phyloP scores from a whole-genome alignment of 2,329 filamentous ascomycete genomes.

The Neonectria hederae region DNA sequence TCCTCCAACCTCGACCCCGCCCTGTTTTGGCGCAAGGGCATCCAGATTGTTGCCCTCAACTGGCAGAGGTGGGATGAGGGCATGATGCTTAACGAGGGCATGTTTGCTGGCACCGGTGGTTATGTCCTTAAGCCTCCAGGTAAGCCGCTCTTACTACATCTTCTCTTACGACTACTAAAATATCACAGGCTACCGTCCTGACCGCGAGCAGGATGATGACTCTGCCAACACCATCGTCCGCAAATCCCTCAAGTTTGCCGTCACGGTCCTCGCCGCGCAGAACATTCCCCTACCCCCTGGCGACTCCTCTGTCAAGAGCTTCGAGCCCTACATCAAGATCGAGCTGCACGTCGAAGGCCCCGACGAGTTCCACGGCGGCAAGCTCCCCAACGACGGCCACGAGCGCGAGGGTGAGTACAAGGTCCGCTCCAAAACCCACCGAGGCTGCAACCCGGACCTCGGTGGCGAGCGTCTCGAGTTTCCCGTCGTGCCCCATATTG shows the following conservation, averaged over 20 bases:
- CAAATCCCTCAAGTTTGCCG: slow-evolving; percentile 72
- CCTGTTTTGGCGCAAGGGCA: slow-evolving; percentile 86
- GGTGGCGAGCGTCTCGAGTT: slow-evolving; percentile 67
- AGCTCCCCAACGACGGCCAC: slow-evolving; percentile 52
- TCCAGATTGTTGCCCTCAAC: slow-evolving; percentile 92
- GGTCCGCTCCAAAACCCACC: slow-evolving; percentile 65
- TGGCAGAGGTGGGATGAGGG: slow-evolving; percentile 93
- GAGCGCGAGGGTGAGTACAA: slow-evolving; percentile 61
- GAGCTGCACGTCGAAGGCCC: slow-evolving; percentile 84
- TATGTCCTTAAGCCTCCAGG: slow-evolving; percentile 87
- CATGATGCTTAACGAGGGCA: slow-evolving; percentile 95
- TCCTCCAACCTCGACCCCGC: slow-evolving; percentile 90
- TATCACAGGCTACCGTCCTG: slow-evolving; percentile 46
- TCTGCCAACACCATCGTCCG: slow-evolving; percentile 52
- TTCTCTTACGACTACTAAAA: slow-evolving; percentile 2
- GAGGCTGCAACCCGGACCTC: slow-evolving; percentile 72
- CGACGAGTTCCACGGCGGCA: slow-evolving; percentile 52
- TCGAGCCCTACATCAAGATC: slow-evolving; percentile 84
- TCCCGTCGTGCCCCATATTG: slow-evolving; percentile 61
- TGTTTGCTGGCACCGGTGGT: slow-evolving; percentile 86
- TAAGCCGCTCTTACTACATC: slow-evolving; percentile 34
- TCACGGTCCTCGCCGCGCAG: slow-evolving; percentile 82
- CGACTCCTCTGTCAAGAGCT: slow-evolving; percentile 61
- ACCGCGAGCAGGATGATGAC: slow-evolving; percentile 32
- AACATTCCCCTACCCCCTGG: slow-evolving; percentile 71